Base-by-base conservation (phyloP, 306 rosid species). In the Lablab purpureus region DNA sequence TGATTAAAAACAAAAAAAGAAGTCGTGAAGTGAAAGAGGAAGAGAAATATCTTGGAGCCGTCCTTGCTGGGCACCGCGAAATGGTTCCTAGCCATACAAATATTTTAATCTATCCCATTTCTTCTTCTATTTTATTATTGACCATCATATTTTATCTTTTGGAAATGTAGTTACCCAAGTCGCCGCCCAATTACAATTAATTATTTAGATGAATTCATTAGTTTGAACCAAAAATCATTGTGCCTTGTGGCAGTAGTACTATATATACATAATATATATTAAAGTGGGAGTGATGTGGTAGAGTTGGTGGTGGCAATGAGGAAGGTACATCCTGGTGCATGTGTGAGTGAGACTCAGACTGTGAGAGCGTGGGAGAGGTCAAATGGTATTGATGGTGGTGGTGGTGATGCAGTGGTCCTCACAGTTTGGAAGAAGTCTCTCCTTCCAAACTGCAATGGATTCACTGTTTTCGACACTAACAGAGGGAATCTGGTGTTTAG, bases 351-450 rank as follows among this genome's bases (percentile, higher is more conserved):
- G 45, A 2, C 45, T n/a, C n/a, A n/a, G n/a, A n/a, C n/a, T n/a
- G n/a, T n/a, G n/a, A n/a, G n/a, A 6, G 51, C 17, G 30, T n/a
- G 14, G 15, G 74, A 77, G 71, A 37, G 15, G 52, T 17, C 41
- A 58, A 72, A 43, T 0, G 8, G 43, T 37, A 10, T 10, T 8
- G 9, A 2, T 37, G 11, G 11, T 32, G 36, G 36, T 34, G 40
- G 9, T 37, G 50, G 22, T 2, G 59, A 37, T 58, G 76, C 75
- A 6, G 23, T 43, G 17, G 81, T 81, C 3, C 76, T 92, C 0
- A 93, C 97, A 0, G 94, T 93, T 56, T 93, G 97, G 97, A 93
- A 87, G 69, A 93, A 93, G 87, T 93, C 96, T 3, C 82, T 93
- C 62, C 37, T 93, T 66, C 73, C 86, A 25, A 90, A 80, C 76